Evolutionary conservation across 257 asterid genomes (phyloP), one percentile per base, ranked within the genome.

Genomic region (Fraxinus americana): DNA sequence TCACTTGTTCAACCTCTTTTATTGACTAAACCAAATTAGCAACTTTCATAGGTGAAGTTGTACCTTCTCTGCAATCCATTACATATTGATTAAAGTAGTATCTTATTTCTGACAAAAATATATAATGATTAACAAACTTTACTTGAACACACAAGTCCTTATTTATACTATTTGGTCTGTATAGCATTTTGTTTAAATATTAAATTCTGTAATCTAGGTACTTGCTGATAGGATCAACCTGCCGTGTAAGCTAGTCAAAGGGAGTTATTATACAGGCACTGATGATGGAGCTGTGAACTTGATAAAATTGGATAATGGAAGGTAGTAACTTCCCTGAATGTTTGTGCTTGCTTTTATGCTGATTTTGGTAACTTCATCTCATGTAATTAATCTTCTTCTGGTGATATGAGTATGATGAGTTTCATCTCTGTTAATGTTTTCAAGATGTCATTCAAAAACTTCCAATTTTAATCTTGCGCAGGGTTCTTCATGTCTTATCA

Each of bases 231-330:
- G 90, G 87, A 87, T 96, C 84, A 90, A 88, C 88, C 94, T 96
- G 77, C 97, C 96, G 16, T 96, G 99, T 78, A 96, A 88, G 94
- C 92, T 96, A 71, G 97, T 96, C 52, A 96, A 93, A 81, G 99
- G 99, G 81, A 96, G 98, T 82, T 92, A 96, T 82, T 94, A 92
- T 84, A 96, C 98, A 57, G 97, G 98, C 80, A 91, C 97, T 27
- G 99, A 96, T 85, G 97, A 96, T 76, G 99, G 98, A 83, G 99
- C 98, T 82, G 97, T 96, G 77, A 92, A 91, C 88, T 86, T 96
- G 88, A 90, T 96, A 75, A 96, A 90, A 89, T 85, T 96, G 87
- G 98, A 90, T 75, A 86, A 89, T 70, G 98, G 97, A 87, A 92
- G 99, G 99, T 93, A 91, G 52, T 66, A 16, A 21, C 34, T 63